Percentiles rank a stretch among this genome's conserved stretches.
Evolutionary conservation across 768 basidiomycete species (phyloP).

Genomic region (Mrakia frigida): DNA sequence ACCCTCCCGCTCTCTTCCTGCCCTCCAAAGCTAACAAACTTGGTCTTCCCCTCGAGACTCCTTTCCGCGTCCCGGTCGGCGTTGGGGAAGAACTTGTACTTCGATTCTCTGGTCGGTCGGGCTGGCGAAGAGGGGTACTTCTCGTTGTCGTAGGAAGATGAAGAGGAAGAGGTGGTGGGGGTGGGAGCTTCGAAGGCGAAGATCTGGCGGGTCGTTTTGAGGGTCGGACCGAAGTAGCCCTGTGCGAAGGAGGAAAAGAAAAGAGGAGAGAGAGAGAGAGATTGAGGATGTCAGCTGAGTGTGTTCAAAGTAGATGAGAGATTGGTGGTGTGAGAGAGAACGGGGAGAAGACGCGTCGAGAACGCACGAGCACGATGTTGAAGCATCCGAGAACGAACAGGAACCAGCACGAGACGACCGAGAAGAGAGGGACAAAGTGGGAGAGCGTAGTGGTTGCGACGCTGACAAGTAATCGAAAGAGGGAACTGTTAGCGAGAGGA

Average conservation of each 20-base stretch:
- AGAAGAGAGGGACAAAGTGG: constrained; percentile 72
- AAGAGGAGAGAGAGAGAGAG: neutral
- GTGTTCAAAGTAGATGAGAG: no score
- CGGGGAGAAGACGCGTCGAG: constrained; percentile 20
- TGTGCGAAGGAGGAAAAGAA: neutral
- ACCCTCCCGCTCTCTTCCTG: neutral
- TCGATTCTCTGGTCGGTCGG: neutral
- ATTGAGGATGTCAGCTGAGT: no score
- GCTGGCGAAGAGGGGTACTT: neutral
- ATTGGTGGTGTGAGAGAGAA: no score
- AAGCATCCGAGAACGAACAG: constrained; percentile 86
- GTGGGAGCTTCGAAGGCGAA: constrained; percentile 28
- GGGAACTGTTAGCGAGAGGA: neutral
- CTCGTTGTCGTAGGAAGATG: neutral
- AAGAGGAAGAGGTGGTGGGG: neutral
- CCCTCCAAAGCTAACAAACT: constrained; percentile 23
- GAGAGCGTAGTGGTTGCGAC: constrained; percentile 56
- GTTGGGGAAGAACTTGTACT: neutral
- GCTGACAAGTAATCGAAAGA: constrained; percentile 31
- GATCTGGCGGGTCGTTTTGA: constrained; percentile 20
- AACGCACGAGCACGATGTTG: constrained; percentile 57
- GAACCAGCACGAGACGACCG: constrained; percentile 86
- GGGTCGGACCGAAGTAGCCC: constrained; percentile 20
- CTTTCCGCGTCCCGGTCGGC: neutral
- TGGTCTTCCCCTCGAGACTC: neutral